phyloP scores from a whole-genome alignment of 2,329 filamentous ascomycete genomes.

The Claviceps purpurea region DNA sequence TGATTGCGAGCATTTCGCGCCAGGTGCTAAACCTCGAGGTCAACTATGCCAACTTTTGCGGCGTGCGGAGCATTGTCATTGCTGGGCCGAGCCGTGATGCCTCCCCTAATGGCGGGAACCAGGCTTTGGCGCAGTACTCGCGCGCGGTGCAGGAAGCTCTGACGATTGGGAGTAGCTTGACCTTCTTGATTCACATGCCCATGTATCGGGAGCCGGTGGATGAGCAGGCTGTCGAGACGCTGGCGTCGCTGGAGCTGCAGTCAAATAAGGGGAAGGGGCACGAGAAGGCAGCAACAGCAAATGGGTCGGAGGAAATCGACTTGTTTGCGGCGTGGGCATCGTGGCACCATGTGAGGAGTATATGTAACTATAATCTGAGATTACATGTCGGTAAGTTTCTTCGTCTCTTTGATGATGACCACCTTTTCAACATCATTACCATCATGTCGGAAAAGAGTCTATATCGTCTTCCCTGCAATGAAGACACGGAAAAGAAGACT shows the following conservation, averaged over 20 bases:
- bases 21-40: conserved; percentile 86
- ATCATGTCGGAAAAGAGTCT: background rate
- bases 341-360: conserved; percentile 76
- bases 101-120: conserved; percentile 33
- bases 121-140: conserved; percentile 60
- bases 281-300: conserved; percentile 13
- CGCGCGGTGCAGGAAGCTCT: conserved; percentile 73
- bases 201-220: conserved; percentile 63
- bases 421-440: background rate
- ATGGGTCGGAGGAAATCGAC: conserved; percentile 40
- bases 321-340: conserved; percentile 79
- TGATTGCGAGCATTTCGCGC: conserved; percentile 74
- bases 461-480: background rate
- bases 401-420: background rate
- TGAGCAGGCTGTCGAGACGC: conserved; percentile 37
- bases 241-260: conserved; percentile 30
- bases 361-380: conserved; percentile 73
- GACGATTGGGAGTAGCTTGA: conserved; percentile 59
- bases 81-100: conserved; percentile 59
- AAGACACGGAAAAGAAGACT: background rate
- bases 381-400: conserved; percentile 65
- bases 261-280: conserved; percentile 10
- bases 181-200: conserved; percentile 67
- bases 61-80: conserved; percentile 69
- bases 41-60: conserved; percentile 91